Base-by-base conservation (phyloP, 305 asterid species). In the Rubia tinctorum region DNA sequence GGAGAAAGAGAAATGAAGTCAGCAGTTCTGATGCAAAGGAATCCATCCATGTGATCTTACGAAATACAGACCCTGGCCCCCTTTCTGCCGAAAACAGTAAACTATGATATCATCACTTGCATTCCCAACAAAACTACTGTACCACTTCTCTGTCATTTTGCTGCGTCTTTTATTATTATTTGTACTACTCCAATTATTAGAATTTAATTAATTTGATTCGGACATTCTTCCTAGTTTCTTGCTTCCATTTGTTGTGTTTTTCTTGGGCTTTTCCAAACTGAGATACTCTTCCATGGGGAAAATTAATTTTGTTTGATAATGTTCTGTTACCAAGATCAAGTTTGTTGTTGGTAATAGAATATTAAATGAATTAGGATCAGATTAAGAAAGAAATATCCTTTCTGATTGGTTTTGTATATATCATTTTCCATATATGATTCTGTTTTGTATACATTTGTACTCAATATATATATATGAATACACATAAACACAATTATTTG, bases 11-110 rank as follows among this genome's bases (percentile, higher is more conserved):
- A 49, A 49, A 15, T 2, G 15, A 49, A 51, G 58, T 51, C 8
- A 51, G 58, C 58, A 14, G 58, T 5, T 14, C n/a, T 51, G 58
- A 51, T 71, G 78, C 78, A 73, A 75, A 69, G 81, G 78, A 73
- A 51, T 51, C 58, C 58, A 78, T 78, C 78, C 81, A 69, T 78
- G 81, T 78, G 81, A 78, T 69, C 45, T 45, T 60, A 73, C 71
- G 39, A 68, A 37, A 63, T 60, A 37, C 74, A 51, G 68, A 44
- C n/a, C 56, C 20, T 49, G 56, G 55, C 17, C 20, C 58, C 65
- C 34, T 49, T 53, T 63, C 78, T 73, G 72, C 15, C 17, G 58
- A 51, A 51, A 51, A 51, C 58, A 51, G 58, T 51, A 51, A 51
- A 51, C 8, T 51, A 51, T 51, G 58, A 51, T 51, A 51, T 51